Evolutionary conservation across 2,329 filamentous ascomycete species (phyloP).

Genomic region (Chaetoscypha palmicola): DNA sequence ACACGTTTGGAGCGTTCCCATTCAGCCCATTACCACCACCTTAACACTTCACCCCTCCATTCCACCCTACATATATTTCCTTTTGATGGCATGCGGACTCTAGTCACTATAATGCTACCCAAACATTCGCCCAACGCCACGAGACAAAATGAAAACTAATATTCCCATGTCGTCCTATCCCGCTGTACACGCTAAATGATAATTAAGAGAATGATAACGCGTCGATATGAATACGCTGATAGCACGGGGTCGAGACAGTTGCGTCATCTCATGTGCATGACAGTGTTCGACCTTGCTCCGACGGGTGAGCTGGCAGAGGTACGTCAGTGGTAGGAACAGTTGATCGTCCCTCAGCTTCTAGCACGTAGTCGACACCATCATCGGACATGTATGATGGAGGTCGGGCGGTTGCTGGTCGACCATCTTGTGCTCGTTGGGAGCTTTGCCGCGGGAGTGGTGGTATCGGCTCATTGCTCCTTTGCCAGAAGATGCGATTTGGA

Average conservation of each 20-base stretch:
- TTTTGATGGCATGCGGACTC: neutral
- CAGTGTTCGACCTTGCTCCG: conserved; percentile 32
- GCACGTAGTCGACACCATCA: conserved; percentile 65
- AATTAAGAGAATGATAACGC: neutral
- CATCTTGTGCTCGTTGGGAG: conserved; percentile 8
- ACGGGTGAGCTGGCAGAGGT: conserved; percentile 41
- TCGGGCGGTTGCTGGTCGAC: conserved; percentile 36
- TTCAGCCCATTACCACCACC: neutral
- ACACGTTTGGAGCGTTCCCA: neutral
- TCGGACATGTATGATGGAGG: conserved; percentile 74
- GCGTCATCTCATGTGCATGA: too few species aligned
- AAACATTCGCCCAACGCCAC: conserved; percentile 3
- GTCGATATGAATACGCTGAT: neutral
- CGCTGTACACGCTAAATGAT: conserved; percentile 5
- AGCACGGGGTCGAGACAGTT: too few species aligned
- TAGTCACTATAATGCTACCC: neutral
- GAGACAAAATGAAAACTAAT: conserved; percentile 2
- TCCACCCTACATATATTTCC: neutral
- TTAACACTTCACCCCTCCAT: too few species aligned
- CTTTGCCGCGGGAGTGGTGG: conserved; percentile 13
- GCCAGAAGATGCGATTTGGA: conserved; percentile 76
- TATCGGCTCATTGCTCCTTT: conserved; percentile 45
- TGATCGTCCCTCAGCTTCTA: conserved; percentile 58
- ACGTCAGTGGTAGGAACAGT: conserved; percentile 42
- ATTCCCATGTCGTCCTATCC: conserved; percentile 2